Evolutionary conservation across 2,329 filamentous ascomycete genomes (phyloP).

Genomic region (Colletotrichum nymphaeae): DNA sequence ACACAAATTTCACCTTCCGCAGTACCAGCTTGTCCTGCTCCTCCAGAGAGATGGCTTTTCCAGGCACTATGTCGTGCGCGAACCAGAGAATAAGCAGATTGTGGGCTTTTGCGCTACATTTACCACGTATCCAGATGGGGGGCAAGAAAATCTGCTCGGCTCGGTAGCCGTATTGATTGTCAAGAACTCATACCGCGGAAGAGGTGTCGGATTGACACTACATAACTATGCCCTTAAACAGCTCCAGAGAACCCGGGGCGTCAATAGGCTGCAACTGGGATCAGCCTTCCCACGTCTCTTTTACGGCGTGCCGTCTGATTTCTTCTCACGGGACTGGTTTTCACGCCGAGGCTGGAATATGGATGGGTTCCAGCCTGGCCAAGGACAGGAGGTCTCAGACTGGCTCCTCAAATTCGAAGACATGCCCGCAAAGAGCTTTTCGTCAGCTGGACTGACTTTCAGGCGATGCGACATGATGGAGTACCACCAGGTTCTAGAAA

Average conservation of each 20-base stretch:
- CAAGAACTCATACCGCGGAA: conserved; percentile 55
- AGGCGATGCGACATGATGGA: conserved; percentile 58
- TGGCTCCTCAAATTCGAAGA: conserved; percentile 65
- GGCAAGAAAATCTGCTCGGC: conserved; percentile 63
- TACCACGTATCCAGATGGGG: conserved; percentile 66
- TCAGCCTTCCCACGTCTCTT: conserved; percentile 69
- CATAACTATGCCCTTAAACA: conserved; percentile 63
- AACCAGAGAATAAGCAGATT: conserved; percentile 54
- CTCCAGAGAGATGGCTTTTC: conserved; percentile 66
- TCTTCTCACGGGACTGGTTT: conserved; percentile 63
- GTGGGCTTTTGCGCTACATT: conserved; percentile 72
- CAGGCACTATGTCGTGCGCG: conserved; percentile 67
- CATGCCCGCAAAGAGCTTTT: conserved; percentile 55
- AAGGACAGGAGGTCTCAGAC: conserved; percentile 63
- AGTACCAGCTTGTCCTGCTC: conserved; percentile 55
- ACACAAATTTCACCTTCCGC: conserved; percentile 57
- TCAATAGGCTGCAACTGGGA: conserved; percentile 66
- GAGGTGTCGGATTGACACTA: conserved; percentile 64
- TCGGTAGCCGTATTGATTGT: conserved; percentile 67
- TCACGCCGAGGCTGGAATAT: conserved; percentile 64
- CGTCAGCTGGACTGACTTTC: conserved; percentile 55
- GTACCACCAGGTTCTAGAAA: conserved; percentile 57
- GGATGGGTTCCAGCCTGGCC: conserved; percentile 45
- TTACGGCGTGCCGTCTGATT: conserved; percentile 61
- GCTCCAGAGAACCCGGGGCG: conserved; percentile 61